Base-by-base conservation (phyloP, 2,329 filamentous ascomycete genomes). In the Tolypocladium amazonense region DNA sequence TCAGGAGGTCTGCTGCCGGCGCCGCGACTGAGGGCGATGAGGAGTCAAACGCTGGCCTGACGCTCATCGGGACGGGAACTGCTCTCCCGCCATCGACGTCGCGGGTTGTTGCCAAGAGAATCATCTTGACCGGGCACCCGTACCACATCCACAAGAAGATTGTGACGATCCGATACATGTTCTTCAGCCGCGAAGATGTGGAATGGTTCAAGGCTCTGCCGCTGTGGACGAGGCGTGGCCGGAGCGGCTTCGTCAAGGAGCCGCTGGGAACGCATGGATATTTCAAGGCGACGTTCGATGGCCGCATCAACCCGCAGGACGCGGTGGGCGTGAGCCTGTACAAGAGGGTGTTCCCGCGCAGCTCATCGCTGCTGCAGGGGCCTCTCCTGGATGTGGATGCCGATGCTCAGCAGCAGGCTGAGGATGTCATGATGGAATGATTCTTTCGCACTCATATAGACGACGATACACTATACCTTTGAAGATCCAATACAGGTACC, bases 71-170 rank as follows among this genome's bases (percentile, higher is more conserved):
- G 55, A 96, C 90, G 0, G 94, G 95, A 62, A 97, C 94, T 0
- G 86, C 89, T 7, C 81, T 97, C 20, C 86, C 92, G 0, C 90
- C 92, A 3, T 88, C 71, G 73, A 92, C 75, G 70, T 85, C 71
- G 69, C 88, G 94, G 45, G 88, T 99, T 59, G 86, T 99, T 62
- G 92, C 93, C 68, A 99, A 99, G 78, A 88, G 94, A 58, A 87
- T 96, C 66, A 90, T 97, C 64, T 81, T 99, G 60, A 96, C 94
- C 0, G 95, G 94, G 20, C 93, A 99, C 71, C 94, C 95, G 0
- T 97, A 91, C 82, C 96, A 99, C 78, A 99, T 99, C 73, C 91
- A 99, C 84, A 97, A 96, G 83, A 92, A 89, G 75, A 81, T 99
- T 30, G 94, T 99, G 61, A 99, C 95, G 0, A 88, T 99, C 55